These are phyloP conservation scores for Eucalyptus marginata DNA, from an alignment of 345 rosid genomes.

Conservation along the genomic window DNA sequence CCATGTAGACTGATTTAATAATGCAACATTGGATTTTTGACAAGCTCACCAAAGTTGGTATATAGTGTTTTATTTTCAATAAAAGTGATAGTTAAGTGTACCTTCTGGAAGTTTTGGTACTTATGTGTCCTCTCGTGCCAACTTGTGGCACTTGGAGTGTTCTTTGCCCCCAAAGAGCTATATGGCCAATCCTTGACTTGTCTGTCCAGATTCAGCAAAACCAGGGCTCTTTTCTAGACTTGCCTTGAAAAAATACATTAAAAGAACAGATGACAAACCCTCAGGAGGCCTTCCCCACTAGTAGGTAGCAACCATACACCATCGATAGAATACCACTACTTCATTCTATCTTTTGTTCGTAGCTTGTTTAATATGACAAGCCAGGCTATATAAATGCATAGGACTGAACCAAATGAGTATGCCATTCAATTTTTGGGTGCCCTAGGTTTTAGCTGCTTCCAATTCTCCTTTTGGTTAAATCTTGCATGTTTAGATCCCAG, in stretches of 20 bases:
- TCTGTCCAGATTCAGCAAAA: background rate
- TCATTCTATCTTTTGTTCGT: background rate
- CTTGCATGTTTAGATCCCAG: background rate
- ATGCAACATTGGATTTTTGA: too few relatives aligned
- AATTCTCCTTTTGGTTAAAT: background rate
- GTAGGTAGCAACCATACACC: background rate
- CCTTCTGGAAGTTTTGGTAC: too few relatives aligned
- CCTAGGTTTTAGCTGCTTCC: background rate
- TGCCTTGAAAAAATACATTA: background rate
- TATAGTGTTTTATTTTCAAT: too few relatives aligned
- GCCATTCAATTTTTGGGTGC: background rate
- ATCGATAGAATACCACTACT: background rate
- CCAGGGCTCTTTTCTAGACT: background rate
- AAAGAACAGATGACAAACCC: background rate
- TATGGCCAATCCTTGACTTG: background rate
- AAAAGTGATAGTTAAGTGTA: too few relatives aligned
- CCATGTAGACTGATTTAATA: too few relatives aligned
- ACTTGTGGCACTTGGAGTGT: too few relatives aligned
- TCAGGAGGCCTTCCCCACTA: background rate
- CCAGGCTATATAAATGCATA: background rate
- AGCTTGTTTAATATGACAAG: background rate
- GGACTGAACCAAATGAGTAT: background rate
- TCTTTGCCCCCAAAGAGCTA: background rate
- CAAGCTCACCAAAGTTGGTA: too few relatives aligned
- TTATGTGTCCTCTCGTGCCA: too few relatives aligned